These are phyloP conservation scores for Fusarium sp. DNA, from an alignment of 2,329 filamentous ascomycete species.

Conservation along the genomic window DNA sequence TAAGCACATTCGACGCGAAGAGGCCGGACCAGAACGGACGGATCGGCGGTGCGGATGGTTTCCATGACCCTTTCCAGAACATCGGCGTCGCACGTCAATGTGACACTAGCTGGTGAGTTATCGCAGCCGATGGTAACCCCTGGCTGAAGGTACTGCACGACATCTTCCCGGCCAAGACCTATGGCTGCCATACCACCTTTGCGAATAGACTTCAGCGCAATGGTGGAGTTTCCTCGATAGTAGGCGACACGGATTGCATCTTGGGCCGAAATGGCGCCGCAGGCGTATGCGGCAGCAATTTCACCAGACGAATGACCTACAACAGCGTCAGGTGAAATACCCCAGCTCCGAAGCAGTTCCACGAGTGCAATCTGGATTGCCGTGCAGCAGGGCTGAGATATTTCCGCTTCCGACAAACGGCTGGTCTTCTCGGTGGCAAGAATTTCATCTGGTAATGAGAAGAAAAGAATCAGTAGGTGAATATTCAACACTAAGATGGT, in stretches of 20 bases:
- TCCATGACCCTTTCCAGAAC: conserved; percentile 10
- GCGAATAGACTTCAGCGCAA: conserved; percentile 9
- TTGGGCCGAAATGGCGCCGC: conserved; percentile 10
- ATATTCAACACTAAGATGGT: background rate
- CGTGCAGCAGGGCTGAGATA: conserved; percentile 16
- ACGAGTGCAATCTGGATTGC: conserved; percentile 18
- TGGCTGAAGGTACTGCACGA: conserved; percentile 10
- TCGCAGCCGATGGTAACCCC: conserved; percentile 11
- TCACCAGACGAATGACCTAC: conserved; percentile 18
- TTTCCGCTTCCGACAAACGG: conserved; percentile 7
- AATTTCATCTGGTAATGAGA: conserved; percentile 11
- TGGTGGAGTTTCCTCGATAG: conserved; percentile 13
- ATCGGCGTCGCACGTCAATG: conserved; percentile 12
- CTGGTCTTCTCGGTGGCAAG: conserved; percentile 12
- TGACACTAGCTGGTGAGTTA: conserved; percentile 13
- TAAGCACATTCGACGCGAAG: conserved; percentile 21
- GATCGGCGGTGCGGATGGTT: conserved; percentile 10
- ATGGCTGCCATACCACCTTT: conserved; percentile 18
- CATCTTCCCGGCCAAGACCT: conserved; percentile 14
- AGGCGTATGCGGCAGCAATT: conserved; percentile 17
- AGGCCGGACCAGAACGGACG: conserved; percentile 12
- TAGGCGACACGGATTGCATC: conserved; percentile 17
- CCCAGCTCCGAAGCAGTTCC: conserved; percentile 13
- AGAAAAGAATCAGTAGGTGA: conserved; percentile 8
- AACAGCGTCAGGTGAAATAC: conserved; percentile 17